These are phyloP conservation scores for Perilla frutescens DNA, from an alignment of 257 asterid genomes.

Conservation along the genomic window DNA sequence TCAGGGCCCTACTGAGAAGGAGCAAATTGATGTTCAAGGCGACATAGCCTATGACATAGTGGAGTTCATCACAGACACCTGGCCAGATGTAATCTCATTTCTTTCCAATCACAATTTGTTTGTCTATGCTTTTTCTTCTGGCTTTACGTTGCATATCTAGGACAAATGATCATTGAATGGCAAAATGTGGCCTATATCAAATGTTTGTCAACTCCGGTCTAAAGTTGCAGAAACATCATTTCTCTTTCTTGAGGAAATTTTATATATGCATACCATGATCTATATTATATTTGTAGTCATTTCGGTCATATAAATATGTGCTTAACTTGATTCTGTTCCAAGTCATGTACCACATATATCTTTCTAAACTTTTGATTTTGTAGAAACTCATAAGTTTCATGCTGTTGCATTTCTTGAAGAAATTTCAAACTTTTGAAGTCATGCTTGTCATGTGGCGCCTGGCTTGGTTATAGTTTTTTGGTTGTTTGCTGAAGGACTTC, in stretches of 20 bases:
- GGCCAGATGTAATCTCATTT: constrained; percentile 81
- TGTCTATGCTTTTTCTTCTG: constrained; percentile 20
- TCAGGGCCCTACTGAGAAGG: constrained; percentile 98
- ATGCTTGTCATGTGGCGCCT: constrained; percentile 16
- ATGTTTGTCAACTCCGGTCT: constrained; percentile 6
- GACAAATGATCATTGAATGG: constrained; percentile 10
- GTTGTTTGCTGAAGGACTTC: neutral
- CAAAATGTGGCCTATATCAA: constrained; percentile 1
- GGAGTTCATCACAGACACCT: constrained; percentile 92
- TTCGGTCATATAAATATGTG: neutral
- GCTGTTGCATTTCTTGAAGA: neutral
- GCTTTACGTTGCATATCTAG: constrained; percentile 7
- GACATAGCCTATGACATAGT: constrained; percentile 94
- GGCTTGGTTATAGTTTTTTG: neutral
- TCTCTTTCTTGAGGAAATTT: neutral
- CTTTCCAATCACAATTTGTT: constrained; percentile 31
- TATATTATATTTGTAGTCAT: neutral
- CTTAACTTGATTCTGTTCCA: neutral
- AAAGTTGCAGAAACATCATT: neutral
- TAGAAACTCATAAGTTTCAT: neutral
- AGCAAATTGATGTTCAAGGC: constrained; percentile 99
- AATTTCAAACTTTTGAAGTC: neutral
- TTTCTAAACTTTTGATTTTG: neutral
- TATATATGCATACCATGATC: constrained; percentile 4
- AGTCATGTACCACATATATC: neutral